phyloP scores from a whole-genome alignment of 768 basidiomycete genomes.

The Mycena sanguinolenta region DNA sequence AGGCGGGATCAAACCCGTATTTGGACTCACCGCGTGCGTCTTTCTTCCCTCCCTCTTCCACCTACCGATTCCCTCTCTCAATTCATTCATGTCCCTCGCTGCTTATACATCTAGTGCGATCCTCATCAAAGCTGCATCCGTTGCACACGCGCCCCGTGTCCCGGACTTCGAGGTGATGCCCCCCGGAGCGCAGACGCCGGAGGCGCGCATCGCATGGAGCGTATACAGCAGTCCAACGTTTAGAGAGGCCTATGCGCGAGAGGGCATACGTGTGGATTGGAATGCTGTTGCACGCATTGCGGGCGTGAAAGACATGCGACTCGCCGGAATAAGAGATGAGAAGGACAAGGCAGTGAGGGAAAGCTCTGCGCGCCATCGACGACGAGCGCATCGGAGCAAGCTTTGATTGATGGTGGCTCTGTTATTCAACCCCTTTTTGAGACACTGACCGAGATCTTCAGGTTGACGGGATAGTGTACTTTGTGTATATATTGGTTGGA shows the following conservation, averaged over 20 bases:
- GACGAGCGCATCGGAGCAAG: background rate
- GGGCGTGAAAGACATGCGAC: background rate
- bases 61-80: background rate
- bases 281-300: constrained; percentile 13
- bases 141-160: constrained; percentile 56
- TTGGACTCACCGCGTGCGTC: constrained; percentile 91
- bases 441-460: too few species aligned
- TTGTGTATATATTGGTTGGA: too few species aligned
- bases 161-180: constrained; percentile 60
- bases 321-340: background rate
- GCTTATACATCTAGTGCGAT: constrained; percentile 51
- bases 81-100: background rate
- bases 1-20: constrained; percentile 89
- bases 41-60: constrained; percentile 54
- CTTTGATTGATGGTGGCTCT: background rate
- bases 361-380: background rate
- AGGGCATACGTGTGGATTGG: constrained; percentile 52
- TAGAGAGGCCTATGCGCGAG: constrained; percentile 53
- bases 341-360: background rate
- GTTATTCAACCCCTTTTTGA: background rate
- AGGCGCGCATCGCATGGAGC: constrained; percentile 60
- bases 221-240: constrained; percentile 53
- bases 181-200: constrained; percentile 49
- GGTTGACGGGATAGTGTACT: too few species aligned
- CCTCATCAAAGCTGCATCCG: constrained; percentile 58